Evolutionary conservation across 129 eudicot genomes (phyloP).

Genomic region (Saussurea involucrata): DNA sequence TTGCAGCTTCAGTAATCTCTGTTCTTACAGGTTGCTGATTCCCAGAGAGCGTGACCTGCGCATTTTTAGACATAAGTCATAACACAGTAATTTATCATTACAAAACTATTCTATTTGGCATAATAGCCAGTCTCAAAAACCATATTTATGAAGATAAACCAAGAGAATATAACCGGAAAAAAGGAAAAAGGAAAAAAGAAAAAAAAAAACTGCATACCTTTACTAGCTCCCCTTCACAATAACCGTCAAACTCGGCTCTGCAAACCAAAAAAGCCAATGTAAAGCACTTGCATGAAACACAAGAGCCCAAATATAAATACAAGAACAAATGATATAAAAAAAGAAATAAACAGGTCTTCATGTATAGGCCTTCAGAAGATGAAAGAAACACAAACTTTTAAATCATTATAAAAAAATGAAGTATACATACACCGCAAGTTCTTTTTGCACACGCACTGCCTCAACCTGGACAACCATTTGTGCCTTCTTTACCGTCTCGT

Average conservation of each 20-base stretch:
- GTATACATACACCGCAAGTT: slow-evolving; percentile 68
- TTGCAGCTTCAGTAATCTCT: slow-evolving; percentile 94
- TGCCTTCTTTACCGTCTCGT: slow-evolving; percentile 91
- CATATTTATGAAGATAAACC: neutral
- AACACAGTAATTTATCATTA: slow-evolving; percentile 3
- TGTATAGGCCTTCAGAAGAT: neutral
- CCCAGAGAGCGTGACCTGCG: slow-evolving; percentile 85
- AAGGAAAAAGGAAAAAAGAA: neutral
- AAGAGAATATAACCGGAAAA: neutral
- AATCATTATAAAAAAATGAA: neutral
- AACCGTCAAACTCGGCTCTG: slow-evolving; percentile 98
- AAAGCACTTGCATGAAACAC: neutral
- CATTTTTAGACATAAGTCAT: slow-evolving; percentile 19
- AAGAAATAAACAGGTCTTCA: neutral
- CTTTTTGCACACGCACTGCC: slow-evolving; percentile 88
- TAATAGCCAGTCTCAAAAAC: neutral
- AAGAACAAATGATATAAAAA: neutral
- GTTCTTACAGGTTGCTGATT: slow-evolving; percentile 93
- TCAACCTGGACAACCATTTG: slow-evolving; percentile 96
- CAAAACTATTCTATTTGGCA: neutral
- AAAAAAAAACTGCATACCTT: slow-evolving; percentile 46
- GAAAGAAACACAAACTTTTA: slow-evolving; percentile 2
- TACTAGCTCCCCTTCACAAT: slow-evolving; percentile 83
- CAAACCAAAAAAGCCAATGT: slow-evolving; percentile 14
- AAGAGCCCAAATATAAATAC: neutral